These are phyloP conservation scores for Apium graveolens DNA, from an alignment of 129 eudicot genomes.

Conservation along the genomic window DNA sequence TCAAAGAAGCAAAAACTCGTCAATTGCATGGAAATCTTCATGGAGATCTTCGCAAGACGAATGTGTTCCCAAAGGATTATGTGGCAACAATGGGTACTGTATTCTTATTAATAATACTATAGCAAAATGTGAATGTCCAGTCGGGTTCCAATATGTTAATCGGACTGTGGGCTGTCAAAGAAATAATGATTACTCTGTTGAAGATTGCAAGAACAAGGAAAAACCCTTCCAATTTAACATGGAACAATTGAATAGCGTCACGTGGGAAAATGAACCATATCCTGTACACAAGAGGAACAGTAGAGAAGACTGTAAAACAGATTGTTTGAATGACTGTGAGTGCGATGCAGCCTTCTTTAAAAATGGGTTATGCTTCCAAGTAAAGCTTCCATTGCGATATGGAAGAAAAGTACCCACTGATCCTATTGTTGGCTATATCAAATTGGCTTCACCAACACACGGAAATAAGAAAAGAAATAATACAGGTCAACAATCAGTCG, in stretches of 20 bases:
- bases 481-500: too few relatives aligned
- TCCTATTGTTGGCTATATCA: background rate
- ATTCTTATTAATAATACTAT: too few relatives aligned
- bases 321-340: slow-evolving; percentile 11
- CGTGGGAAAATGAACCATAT: too few relatives aligned
- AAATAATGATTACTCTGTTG: slow-evolving; percentile 1
- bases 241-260: too few relatives aligned
- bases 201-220: slow-evolving; percentile 6
- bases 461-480: too few relatives aligned
- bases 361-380: too few relatives aligned
- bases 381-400: too few relatives aligned
- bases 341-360: slow-evolving; percentile 2
- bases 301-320: too few relatives aligned
- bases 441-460: too few relatives aligned
- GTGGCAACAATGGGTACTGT: slow-evolving; percentile 8
- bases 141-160: background rate
- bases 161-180: slow-evolving; percentile 9
- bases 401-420: too few relatives aligned
- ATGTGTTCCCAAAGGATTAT: slow-evolving; percentile 2
- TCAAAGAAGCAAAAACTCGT: background rate
- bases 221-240: too few relatives aligned
- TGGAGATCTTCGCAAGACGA: too few relatives aligned
- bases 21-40: background rate
- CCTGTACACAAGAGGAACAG: background rate
- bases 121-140: background rate